Percentiles rank a stretch among this genome's conserved stretches.
phyloP scores from a whole-genome alignment of 2,329 filamentous ascomycete genomes.

The Bipolaris oryzae region DNA sequence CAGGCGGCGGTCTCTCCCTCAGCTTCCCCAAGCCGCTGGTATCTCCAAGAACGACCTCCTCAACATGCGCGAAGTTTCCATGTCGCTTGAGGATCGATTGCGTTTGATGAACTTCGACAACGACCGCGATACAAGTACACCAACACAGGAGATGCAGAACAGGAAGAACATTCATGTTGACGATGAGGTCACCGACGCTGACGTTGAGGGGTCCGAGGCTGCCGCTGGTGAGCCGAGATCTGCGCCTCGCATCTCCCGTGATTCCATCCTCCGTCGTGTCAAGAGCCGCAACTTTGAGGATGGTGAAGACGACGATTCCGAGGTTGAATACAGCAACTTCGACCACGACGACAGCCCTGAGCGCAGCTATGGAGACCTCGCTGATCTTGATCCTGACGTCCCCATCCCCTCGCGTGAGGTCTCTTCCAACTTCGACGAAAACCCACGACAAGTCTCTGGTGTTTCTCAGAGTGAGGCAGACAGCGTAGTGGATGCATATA shows the following conservation, averaged over 20 bases:
- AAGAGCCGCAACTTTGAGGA: conserved; percentile 68
- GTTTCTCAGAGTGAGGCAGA: conserved; percentile 61
- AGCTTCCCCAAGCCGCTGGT: conserved; percentile 70
- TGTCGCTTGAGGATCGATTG: conserved; percentile 85
- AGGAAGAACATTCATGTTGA: conserved; percentile 22
- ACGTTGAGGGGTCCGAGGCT: conserved; percentile 44
- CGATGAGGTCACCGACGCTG: conserved; percentile 34
- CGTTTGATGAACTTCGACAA: conserved; percentile 85
- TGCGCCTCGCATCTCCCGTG: conserved; percentile 82
- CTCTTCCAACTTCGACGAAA: conserved; percentile 62
- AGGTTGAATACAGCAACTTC: conserved; percentile 41
- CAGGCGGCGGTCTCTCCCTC: conserved; percentile 71
- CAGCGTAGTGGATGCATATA: conserved; percentile 64
- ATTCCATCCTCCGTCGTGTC: conserved; percentile 89
- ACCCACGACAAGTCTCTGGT: conserved; percentile 66
- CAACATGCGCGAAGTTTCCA: conserved; percentile 72
- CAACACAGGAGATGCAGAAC: conserved; percentile 45
- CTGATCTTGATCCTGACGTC: conserved; percentile 78
- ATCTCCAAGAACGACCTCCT: conserved; percentile 78
- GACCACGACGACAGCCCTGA: conserved; percentile 61
- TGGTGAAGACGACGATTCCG: conserved; percentile 50
- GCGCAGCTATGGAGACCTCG: conserved; percentile 59
- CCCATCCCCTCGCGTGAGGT: conserved; percentile 88
- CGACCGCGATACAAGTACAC: conserved; percentile 44
- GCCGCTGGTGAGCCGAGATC: conserved; percentile 60